These are phyloP conservation scores for Zymoseptoria passerinii DNA, from an alignment of 2,329 filamentous ascomycete species.

Conservation along the genomic window DNA sequence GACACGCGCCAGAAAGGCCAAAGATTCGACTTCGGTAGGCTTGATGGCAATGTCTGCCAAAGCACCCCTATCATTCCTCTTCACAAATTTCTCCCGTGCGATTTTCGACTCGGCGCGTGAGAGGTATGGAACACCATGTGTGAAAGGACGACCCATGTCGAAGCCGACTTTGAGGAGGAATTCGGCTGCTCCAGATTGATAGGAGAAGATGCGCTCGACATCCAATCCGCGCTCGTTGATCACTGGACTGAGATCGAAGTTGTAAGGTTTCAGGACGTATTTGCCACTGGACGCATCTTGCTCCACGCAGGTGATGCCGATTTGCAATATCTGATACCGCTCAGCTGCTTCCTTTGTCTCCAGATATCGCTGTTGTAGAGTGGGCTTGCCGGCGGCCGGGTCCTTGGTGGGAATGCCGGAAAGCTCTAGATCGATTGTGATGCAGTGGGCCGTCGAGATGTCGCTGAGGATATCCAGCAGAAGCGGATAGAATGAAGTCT, in stretches of 20 bases:
- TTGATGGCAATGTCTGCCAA: conserved; percentile 43
- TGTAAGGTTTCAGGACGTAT: conserved; percentile 56
- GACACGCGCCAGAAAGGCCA: conserved; percentile 44
- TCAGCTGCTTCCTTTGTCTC: conserved; percentile 54
- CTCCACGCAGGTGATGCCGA: conserved; percentile 58
- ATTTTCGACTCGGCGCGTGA: conserved; percentile 50
- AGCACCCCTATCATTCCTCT: conserved; percentile 35
- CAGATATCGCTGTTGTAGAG: conserved; percentile 52
- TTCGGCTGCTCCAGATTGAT: conserved; percentile 52
- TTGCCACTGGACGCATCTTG: conserved; percentile 47
- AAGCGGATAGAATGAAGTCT: conserved; percentile 40
- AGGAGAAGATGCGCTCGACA: conserved; percentile 52
- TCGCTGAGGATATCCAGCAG: conserved; percentile 50
- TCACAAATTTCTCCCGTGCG: conserved; percentile 39
- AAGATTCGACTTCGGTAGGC: conserved; percentile 43
- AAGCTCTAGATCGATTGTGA: conserved; percentile 59
- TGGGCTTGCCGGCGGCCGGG: conserved; percentile 37
- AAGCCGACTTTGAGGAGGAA: conserved; percentile 54
- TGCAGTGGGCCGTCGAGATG: conserved; percentile 52
- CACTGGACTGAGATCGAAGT: conserved; percentile 54
- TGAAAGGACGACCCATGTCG: conserved; percentile 49
- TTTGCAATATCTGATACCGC: conserved; percentile 55
- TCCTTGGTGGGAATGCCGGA: conserved; percentile 50
- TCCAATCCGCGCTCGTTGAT: conserved; percentile 44
- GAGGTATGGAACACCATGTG: conserved; percentile 52